A percentile compares a stretch with the other conserved stretches of the same genome.
These are phyloP conservation scores for Hanseniaspora mollemarum DNA, from an alignment of 805 yeast genomes.

Conservation along the genomic window DNA sequence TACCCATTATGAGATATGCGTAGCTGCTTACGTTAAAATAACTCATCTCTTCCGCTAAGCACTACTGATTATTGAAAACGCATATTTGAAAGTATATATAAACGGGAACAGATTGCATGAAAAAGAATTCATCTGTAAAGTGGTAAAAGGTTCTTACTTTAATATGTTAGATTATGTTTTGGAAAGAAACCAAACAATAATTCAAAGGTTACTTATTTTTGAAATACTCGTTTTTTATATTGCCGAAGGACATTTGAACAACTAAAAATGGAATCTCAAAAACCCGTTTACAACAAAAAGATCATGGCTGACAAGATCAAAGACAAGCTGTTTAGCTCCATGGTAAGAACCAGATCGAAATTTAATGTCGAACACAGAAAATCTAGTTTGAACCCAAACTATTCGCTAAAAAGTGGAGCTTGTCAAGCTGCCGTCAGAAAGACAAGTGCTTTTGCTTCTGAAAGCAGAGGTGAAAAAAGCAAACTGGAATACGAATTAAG, in stretches of 20 bases:
- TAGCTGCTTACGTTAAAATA: too few relatives aligned
- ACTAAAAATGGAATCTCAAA: background rate
- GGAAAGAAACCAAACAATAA: too few relatives aligned
- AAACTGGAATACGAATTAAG: slow-evolving; percentile 23
- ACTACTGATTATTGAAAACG: too few relatives aligned
- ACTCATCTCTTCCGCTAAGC: too few relatives aligned
- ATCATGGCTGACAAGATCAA: slow-evolving; percentile 14
- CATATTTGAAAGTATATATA: too few relatives aligned
- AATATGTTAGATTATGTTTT: too few relatives aligned
- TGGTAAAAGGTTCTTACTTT: too few relatives aligned
- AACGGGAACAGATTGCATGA: too few relatives aligned
- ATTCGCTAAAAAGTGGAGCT: background rate
- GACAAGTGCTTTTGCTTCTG: background rate
- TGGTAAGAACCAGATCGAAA: slow-evolving; percentile 5
- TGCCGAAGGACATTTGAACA: background rate
- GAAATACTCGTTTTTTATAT: too few relatives aligned
- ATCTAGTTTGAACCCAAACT: slow-evolving; percentile 8
- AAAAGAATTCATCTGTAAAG: too few relatives aligned
- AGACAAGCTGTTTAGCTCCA: slow-evolving; percentile 11
- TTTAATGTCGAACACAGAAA: background rate
- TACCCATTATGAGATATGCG: too few relatives aligned
- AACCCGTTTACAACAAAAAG: background rate
- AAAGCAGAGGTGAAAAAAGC: background rate
- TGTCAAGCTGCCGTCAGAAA: background rate
- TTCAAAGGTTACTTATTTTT: too few relatives aligned